Percentiles rank a stretch among this genome's conserved stretches.
These are phyloP conservation scores for Hypoxylon trugodes DNA, from an alignment of 495 filamentous ascomycete genomes.

Conservation along the genomic window DNA sequence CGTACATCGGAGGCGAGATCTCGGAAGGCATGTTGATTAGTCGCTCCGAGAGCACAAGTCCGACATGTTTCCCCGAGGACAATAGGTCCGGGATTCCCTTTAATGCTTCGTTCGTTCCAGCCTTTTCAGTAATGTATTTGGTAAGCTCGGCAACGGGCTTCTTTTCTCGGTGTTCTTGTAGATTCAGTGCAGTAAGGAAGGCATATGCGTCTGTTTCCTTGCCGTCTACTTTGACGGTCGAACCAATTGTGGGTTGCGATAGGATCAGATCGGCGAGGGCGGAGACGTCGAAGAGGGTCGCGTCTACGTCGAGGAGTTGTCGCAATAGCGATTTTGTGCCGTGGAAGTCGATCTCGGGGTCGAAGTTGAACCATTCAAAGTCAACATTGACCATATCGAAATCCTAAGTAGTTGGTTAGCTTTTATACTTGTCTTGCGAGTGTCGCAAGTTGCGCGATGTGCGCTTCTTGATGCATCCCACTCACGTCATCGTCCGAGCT, in stretches of 20 bases:
- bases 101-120: constrained; percentile 60
- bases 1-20: constrained; percentile 94
- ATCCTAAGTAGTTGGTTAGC: constrained; percentile 63
- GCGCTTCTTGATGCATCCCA: constrained; percentile 14
- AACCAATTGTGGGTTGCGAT: constrained; percentile 86
- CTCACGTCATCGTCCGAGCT: constrained; percentile 55
- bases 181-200: constrained; percentile 88
- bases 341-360: constrained; percentile 90
- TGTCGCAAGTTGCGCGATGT: constrained; percentile 1
- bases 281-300: constrained; percentile 83
- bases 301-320: constrained; percentile 92
- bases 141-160: constrained; percentile 72
- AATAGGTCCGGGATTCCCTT: constrained; percentile 64
- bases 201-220: constrained; percentile 95
- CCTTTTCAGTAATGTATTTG: constrained; percentile 74
- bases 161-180: constrained; percentile 81
- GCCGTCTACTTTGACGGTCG: constrained; percentile 93
- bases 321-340: constrained; percentile 89
- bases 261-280: constrained; percentile 87
- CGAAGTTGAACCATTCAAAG: constrained; percentile 98
- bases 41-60: constrained; percentile 87
- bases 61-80: constrained; percentile 64
- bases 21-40: constrained; percentile 95
- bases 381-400: constrained; percentile 93
- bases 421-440: constrained; percentile 34